These are phyloP conservation scores for Aspergillus transmontanensis DNA, from an alignment of 2,329 filamentous ascomycete species.

Conservation along the genomic window DNA sequence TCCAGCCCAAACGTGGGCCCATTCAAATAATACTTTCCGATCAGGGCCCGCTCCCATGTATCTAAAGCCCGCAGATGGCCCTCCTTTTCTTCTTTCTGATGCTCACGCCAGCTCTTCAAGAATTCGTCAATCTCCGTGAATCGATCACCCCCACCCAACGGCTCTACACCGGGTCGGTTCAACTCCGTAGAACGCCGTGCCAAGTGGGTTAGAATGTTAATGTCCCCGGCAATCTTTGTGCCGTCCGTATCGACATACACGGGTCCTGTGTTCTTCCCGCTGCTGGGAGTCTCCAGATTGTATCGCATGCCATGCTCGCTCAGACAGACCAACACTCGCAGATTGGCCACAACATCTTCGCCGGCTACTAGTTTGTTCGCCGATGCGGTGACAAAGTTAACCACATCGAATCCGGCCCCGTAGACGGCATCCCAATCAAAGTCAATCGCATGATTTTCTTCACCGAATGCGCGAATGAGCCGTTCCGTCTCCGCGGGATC, in stretches of 20 bases:
- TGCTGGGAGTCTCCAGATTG: conserved; percentile 15
- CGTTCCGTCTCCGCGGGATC: conserved; percentile 62
- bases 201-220: conserved; percentile 37
- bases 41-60: conserved; percentile 37
- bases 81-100: conserved; percentile 11
- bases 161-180: conserved; percentile 29
- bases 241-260: conserved; percentile 36
- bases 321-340: conserved; percentile 41
- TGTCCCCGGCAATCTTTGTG: conserved; percentile 30
- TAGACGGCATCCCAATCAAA: conserved; percentile 78
- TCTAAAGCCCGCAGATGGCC: conserved; percentile 23
- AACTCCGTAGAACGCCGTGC: conserved; percentile 23
- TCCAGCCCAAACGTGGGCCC: conserved; percentile 42
- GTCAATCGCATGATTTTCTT: conserved; percentile 73
- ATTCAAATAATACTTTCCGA: conserved; percentile 37
- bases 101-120: conserved; percentile 33
- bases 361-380: conserved; percentile 34
- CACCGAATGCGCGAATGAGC: conserved; percentile 78
- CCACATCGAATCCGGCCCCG: conserved; percentile 79
- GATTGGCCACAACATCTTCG: conserved; percentile 37
- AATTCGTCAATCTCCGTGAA: conserved; percentile 34
- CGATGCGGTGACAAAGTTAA: conserved; percentile 49
- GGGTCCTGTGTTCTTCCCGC: conserved; percentile 3
- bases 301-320: conserved; percentile 44
- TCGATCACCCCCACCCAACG: conserved; percentile 30